A percentile compares a stretch with the other conserved stretches of the same genome.
These are phyloP conservation scores for Nadsonia starkeyi-henricii DNA, from an alignment of 1,139 yeast genomes.

Conservation along the genomic window DNA sequence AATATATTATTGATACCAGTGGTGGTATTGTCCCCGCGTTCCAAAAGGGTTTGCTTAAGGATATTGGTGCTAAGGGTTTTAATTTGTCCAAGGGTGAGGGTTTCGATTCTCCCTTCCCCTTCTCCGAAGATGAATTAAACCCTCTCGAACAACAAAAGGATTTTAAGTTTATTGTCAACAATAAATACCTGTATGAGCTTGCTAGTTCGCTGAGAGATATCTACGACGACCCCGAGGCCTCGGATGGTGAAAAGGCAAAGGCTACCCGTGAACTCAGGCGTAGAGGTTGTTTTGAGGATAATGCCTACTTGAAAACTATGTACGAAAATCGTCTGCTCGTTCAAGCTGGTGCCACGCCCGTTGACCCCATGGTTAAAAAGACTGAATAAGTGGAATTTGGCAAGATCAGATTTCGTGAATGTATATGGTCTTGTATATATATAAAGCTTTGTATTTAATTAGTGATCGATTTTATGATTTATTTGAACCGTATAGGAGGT, in stretches of 20 bases:
- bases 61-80: constrained; percentile 7
- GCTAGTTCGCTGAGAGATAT: neutral
- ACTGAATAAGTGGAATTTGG: no score
- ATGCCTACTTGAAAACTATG: neutral
- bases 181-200: neutral
- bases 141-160: neutral
- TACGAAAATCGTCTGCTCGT: neutral
- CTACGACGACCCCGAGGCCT: neutral
- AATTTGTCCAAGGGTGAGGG: neutral
- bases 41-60: constrained; percentile 52
- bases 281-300: neutral
- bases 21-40: constrained; percentile 78
- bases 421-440: no score
- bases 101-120: neutral
- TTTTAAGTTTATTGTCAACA: neutral
- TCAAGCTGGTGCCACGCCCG: no score
- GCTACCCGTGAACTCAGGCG: neutral
- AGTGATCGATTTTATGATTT: no score
- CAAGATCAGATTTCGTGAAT: no score
- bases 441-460: no score
- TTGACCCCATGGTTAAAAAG: no score
- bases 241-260: neutral
- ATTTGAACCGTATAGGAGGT: no score
- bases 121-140: no score
- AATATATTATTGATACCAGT: constrained; percentile 43